Evolutionary conservation across 352 stramenopile species (phyloP).

Genomic region (Bremia lactucae): DNA sequence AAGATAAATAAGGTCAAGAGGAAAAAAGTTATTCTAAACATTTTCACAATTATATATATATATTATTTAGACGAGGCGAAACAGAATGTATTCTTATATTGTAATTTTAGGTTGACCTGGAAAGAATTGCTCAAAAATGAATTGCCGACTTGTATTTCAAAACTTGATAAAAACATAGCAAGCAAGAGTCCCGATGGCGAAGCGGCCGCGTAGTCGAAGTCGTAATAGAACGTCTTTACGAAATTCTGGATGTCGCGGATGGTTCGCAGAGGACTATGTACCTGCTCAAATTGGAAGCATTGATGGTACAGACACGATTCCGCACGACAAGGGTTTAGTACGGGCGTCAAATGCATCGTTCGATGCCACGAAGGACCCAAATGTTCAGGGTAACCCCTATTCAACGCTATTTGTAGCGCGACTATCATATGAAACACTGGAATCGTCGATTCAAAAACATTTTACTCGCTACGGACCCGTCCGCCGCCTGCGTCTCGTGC

Average conservation of each 20-base stretch:
- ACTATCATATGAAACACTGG: constrained; percentile 42
- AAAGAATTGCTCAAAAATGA: too few relatives aligned
- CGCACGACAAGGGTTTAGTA: constrained; percentile 56
- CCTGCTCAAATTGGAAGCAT: constrained; percentile 59
- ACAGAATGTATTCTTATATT: too few relatives aligned
- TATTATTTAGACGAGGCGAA: too few relatives aligned
- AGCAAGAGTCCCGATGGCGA: too few relatives aligned
- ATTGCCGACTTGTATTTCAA: too few relatives aligned
- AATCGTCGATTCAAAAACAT: constrained; percentile 29
- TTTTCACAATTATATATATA: too few relatives aligned
- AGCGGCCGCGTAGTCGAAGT: constrained; percentile 10
- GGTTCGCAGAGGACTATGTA: constrained; percentile 65
- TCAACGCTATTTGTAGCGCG: constrained; percentile 65
- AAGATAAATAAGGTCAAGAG: too few relatives aligned
- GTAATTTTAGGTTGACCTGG: too few relatives aligned
- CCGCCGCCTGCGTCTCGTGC: constrained; percentile 44
- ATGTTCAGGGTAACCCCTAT: constrained; percentile 56
- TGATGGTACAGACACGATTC: constrained; percentile 44
- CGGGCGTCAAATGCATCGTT: constrained; percentile 39
- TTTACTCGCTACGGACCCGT: constrained; percentile 46
- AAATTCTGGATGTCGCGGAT: constrained; percentile 12
- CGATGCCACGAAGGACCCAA: constrained; percentile 39
- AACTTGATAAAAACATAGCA: too few relatives aligned
- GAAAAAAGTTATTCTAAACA: too few relatives aligned
- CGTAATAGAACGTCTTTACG: constrained; percentile 5